Conservation (phyloP, 495 filamentous ascomycete species). For the Penicillium goetzii region DNA sequence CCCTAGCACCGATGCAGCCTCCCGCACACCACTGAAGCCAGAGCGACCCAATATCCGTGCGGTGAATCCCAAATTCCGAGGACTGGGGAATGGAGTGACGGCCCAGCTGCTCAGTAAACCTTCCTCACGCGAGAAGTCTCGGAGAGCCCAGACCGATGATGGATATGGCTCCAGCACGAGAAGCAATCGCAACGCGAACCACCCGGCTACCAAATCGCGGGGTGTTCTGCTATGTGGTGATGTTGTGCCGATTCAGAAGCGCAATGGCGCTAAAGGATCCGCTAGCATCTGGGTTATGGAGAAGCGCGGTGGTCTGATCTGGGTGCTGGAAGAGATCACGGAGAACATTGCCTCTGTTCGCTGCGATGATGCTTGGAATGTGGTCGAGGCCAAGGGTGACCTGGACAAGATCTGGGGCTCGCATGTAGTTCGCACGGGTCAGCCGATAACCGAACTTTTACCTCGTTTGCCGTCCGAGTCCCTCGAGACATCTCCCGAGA, state of each 20-base stretch:
- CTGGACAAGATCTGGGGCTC: slow-evolving; percentile 81
- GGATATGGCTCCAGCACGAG: slow-evolving; percentile 70
- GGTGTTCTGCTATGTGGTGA: slow-evolving; percentile 95
- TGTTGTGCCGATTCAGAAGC: slow-evolving; percentile 94
- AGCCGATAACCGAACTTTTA: slow-evolving; percentile 74
- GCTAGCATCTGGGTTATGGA: slow-evolving; percentile 99
- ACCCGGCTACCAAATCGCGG: slow-evolving; percentile 74
- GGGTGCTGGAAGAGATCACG: slow-evolving; percentile 96
- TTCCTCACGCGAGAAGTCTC: slow-evolving; percentile 66
- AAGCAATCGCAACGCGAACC: slow-evolving; percentile 51
- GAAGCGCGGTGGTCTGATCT: slow-evolving; percentile 89
- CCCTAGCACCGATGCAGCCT: slow-evolving; percentile 53
- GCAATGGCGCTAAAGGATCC: slow-evolving; percentile 86
- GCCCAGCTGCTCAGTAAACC: slow-evolving; percentile 87
- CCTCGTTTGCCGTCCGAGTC: slow-evolving; percentile 78
- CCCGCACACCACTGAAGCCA: slow-evolving; percentile 41
- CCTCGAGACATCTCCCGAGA: slow-evolving; percentile 63
- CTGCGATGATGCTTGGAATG: slow-evolving; percentile 72
- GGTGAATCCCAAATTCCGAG: slow-evolving; percentile 54
- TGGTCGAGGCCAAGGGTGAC: slow-evolving; percentile 69
- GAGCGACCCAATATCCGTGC: slow-evolving; percentile 45
- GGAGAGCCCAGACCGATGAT: slow-evolving; percentile 73
- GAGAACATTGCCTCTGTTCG: slow-evolving; percentile 82
- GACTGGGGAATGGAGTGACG: slow-evolving; percentile 78
- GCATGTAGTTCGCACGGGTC: slow-evolving; percentile 63